A percentile compares a stretch with the other conserved stretches of the same genome.
These are phyloP conservation scores for Murraya paniculata DNA, from an alignment of 345 rosid species.

Conservation along the genomic window DNA sequence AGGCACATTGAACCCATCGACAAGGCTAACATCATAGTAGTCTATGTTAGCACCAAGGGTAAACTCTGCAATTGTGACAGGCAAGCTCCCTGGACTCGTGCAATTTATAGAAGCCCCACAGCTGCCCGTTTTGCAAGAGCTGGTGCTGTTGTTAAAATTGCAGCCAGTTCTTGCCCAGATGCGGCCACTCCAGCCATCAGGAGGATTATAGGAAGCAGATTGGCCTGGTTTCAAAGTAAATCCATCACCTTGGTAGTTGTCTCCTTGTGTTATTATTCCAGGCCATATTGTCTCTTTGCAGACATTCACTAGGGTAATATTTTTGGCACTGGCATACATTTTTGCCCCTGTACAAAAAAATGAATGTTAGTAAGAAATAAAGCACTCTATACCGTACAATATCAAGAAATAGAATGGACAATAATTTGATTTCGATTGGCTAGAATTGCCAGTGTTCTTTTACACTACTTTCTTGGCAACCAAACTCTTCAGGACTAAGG, in stretches of 20 bases:
- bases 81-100: constrained; percentile 42
- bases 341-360: constrained; percentile 9
- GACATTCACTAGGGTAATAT: constrained; percentile 44
- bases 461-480: not conserved
- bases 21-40: constrained; percentile 63
- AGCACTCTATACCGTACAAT: not conserved
- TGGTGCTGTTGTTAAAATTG: constrained; percentile 34
- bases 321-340: constrained; percentile 30
- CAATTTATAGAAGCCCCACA: constrained; percentile 52
- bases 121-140: constrained; percentile 50
- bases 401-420: not conserved
- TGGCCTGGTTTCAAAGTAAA: constrained; percentile 41
- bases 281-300: constrained; percentile 77
- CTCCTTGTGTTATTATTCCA: constrained; percentile 30
- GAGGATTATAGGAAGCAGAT: constrained; percentile 29
- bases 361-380: not conserved
- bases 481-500: not conserved
- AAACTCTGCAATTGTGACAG: constrained; percentile 53
- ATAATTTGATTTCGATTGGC: not conserved
- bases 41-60: constrained; percentile 39
- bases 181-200: constrained; percentile 52
- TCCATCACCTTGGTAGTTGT: constrained; percentile 29
- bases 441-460: not conserved
- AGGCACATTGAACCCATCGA: constrained; percentile 63
- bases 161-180: constrained; percentile 70